Percentiles rank a stretch among this genome's conserved stretches.
Evolutionary conservation across 495 filamentous ascomycete genomes (phyloP).

Genomic region (Lasiosphaeria miniovina): DNA sequence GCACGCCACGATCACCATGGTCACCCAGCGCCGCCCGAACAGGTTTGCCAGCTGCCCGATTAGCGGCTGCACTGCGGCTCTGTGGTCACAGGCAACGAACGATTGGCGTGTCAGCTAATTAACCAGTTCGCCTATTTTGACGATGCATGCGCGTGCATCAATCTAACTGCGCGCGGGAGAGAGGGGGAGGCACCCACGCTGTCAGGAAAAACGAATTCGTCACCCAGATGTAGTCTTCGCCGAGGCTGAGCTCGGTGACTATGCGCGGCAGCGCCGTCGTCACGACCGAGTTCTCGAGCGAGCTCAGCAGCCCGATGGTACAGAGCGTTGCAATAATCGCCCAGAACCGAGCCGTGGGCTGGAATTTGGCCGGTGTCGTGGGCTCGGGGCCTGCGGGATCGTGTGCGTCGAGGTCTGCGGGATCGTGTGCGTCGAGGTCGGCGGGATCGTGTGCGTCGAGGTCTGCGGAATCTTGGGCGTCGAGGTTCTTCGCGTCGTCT

Average conservation of each 20-base stretch:
- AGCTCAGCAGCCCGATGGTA: conserved; percentile 20
- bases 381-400: not conserved
- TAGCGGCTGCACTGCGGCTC: conserved; percentile 16
- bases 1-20: conserved; percentile 26
- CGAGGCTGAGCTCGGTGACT: conserved; percentile 26
- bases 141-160: not conserved
- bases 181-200: conserved; percentile 1
- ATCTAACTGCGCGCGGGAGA: not conserved
- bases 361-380: not conserved
- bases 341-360: conserved; percentile 15
- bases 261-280: conserved; percentile 43
- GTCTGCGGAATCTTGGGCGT: not conserved
- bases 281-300: conserved; percentile 41
- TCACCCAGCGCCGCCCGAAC: conserved; percentile 20
- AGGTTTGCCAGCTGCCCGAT: conserved; percentile 20
- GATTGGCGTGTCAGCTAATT: too few relatives aligned
- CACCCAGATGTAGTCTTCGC: conserved; percentile 41
- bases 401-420: not conserved
- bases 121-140: too few relatives aligned
- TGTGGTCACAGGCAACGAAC: not conserved
- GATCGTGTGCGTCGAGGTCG: not conserved
- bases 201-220: conserved; percentile 38
- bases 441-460: not conserved
- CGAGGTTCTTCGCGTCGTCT: not conserved
- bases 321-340: conserved; percentile 8